These are phyloP conservation scores for Oleoguttula mirabilis DNA, from an alignment of 495 filamentous ascomycete genomes.

Conservation along the genomic window DNA sequence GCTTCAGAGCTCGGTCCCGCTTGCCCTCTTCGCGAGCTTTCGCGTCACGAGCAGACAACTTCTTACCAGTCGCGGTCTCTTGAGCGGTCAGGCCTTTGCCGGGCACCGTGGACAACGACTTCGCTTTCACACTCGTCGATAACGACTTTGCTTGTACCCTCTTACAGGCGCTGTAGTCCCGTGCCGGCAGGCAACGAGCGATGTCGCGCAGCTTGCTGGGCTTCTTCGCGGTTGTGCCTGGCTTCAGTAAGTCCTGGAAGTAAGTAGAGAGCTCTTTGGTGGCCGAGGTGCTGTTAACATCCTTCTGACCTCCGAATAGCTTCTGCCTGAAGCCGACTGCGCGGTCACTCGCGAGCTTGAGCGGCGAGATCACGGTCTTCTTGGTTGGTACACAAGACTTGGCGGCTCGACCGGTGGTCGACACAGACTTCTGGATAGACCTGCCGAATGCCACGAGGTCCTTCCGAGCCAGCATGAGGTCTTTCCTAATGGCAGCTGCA, in stretches of 20 bases:
- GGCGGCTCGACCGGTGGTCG: not conserved
- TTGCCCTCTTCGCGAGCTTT: no score
- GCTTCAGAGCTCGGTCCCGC: no score
- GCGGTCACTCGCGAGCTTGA: slow-evolving; percentile 5
- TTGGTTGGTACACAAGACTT: slow-evolving; percentile 5
- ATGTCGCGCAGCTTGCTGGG: slow-evolving; percentile 1
- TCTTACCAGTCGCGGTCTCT: no score
- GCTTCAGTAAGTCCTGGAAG: slow-evolving; percentile 6
- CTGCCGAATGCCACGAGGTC: slow-evolving; percentile 3
- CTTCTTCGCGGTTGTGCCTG: not conserved
- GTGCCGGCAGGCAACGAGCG: not conserved
- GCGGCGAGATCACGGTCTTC: slow-evolving; percentile 1
- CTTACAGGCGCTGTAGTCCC: not conserved
- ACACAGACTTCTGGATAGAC: not conserved
- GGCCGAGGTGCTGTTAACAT: slow-evolving; percentile 6
- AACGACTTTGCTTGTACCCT: not conserved
- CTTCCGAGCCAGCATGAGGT: slow-evolving; percentile 1
- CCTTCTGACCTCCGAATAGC: slow-evolving; percentile 7
- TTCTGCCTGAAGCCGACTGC: slow-evolving; percentile 3
- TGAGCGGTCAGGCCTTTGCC: no score
- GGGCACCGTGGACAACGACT: not conserved
- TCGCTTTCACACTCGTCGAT: not conserved
- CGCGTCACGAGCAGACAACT: no score
- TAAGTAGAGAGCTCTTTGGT: slow-evolving; percentile 9
- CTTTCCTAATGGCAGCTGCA: not conserved